These are phyloP conservation scores for Liquidambar formosana DNA, from an alignment of 164 flowering plant genomes.

Conservation along the genomic window DNA sequence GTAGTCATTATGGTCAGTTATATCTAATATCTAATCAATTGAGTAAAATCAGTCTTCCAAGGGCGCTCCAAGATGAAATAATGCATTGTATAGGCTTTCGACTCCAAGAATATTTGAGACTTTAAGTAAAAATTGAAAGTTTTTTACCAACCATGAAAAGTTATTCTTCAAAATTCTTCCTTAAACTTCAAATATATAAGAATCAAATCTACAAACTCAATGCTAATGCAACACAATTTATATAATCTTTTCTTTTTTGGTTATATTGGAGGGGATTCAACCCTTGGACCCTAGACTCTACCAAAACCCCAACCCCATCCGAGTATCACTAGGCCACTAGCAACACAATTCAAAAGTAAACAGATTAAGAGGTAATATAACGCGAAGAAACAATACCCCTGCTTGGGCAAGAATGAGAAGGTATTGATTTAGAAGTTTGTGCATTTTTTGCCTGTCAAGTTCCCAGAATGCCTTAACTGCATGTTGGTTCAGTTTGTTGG, in stretches of 20 bases:
- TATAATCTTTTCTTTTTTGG: too few species aligned
- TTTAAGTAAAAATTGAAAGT: not conserved
- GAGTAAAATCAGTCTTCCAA: not conserved
- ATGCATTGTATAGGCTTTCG: not conserved
- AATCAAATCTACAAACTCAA: not conserved
- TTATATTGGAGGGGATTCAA: too few species aligned
- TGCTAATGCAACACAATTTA: not conserved
- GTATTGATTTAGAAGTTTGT: conserved; percentile 41
- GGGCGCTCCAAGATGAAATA: not conserved
- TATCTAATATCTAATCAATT: not conserved
- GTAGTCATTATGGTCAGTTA: not conserved
- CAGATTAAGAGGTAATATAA: not conserved
- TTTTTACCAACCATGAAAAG: not conserved
- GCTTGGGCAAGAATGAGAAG: conserved; percentile 24
- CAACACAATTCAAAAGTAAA: not conserved
- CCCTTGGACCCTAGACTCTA: too few species aligned
- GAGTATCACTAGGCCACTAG: not conserved
- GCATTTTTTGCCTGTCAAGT: conserved; percentile 29
- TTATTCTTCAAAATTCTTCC: too few species aligned
- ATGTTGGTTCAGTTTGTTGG: conserved; percentile 24
- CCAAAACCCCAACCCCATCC: too few species aligned
- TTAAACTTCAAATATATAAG: too few species aligned
- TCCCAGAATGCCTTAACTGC: conserved; percentile 25
- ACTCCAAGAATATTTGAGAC: not conserved
- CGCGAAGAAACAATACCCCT: conserved; percentile 34